A percentile compares a stretch with the other conserved stretches of the same genome.
phyloP scores from a whole-genome alignment of 208 protist genomes.

The Acanthamoeba triangularis region DNA sequence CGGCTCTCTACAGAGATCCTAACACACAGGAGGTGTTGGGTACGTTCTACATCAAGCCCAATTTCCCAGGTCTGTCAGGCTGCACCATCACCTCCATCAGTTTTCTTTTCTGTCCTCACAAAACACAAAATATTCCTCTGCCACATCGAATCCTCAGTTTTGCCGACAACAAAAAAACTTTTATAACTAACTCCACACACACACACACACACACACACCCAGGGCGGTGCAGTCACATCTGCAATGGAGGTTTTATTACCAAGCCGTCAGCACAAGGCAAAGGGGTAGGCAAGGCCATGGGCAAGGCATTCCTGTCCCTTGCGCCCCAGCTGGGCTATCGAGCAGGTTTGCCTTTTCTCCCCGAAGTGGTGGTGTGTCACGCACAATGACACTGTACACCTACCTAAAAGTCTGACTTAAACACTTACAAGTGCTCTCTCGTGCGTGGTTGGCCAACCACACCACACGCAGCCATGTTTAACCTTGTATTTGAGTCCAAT shows the following conservation, averaged over 20 bases:
- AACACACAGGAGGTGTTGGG: not conserved
- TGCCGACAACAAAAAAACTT: too few species aligned
- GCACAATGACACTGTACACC: too few species aligned
- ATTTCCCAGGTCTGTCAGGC: slow-evolving; percentile 28
- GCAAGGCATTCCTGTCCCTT: not conserved
- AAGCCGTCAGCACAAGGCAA: not conserved
- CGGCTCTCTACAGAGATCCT: not conserved
- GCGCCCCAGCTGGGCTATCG: slow-evolving; percentile 8
- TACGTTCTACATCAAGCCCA: slow-evolving; percentile 57
- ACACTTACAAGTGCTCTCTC: too few species aligned
- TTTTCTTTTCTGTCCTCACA: too few species aligned
- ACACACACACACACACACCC: too few species aligned
- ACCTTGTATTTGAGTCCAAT: slow-evolving; percentile 40
- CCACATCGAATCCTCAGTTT: too few species aligned
- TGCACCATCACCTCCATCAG: not conserved
- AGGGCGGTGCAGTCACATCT: slow-evolving; percentile 36
- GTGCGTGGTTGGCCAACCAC: not conserved
- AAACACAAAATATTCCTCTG: too few species aligned
- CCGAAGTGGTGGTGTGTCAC: too few species aligned
- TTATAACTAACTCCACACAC: too few species aligned
- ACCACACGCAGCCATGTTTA: slow-evolving; percentile 35
- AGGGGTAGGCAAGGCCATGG: slow-evolving; percentile 48
- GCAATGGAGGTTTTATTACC: slow-evolving; percentile 10
- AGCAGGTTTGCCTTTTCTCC: not conserved
- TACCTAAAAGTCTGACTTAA: too few species aligned